Evolutionary conservation across 2,329 filamentous ascomycete species (phyloP).

Genomic region (Colletotrichum cereale): DNA sequence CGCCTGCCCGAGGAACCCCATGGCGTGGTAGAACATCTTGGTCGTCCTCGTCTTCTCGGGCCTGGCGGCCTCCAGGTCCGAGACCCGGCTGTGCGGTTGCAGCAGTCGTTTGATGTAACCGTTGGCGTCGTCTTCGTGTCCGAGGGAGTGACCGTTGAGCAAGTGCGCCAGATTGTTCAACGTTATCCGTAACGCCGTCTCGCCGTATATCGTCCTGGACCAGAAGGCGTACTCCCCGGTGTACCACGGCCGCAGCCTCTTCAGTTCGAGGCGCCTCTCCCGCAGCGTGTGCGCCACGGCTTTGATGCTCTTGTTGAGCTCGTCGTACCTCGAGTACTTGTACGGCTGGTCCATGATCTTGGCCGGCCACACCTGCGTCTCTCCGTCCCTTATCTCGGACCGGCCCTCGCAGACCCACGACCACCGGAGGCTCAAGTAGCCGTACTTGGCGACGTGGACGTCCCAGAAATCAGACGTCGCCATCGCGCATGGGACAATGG

Average conservation of each 20-base stretch:
- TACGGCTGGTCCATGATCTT: neutral
- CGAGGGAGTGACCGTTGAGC: neutral
- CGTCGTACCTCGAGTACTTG: neutral
- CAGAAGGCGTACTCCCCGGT: constrained; percentile 8
- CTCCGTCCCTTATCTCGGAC: neutral
- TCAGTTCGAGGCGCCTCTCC: neutral
- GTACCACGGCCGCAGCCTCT: constrained; percentile 14
- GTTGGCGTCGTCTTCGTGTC: neutral
- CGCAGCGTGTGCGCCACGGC: neutral
- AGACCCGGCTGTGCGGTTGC: neutral
- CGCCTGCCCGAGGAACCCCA: constrained; percentile 11
- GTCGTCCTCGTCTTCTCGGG: neutral
- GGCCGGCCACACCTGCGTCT: neutral
- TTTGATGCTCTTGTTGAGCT: neutral
- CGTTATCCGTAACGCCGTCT: neutral
- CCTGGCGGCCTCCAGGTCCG: neutral
- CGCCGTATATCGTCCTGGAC: constrained; percentile 11
- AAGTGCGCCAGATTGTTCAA: rapidly evolving
- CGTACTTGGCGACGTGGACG: neutral
- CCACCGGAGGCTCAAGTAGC: neutral
- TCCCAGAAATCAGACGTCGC: constrained; percentile 20
- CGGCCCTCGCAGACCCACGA: neutral
- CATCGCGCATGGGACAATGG: neutral
- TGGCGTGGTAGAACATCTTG: constrained; percentile 9
- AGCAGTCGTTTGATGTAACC: neutral